Evolutionary conservation across 2,329 filamentous ascomycete genomes (phyloP), one percentile per base, ranked within the genome.

Genomic region (Pseudocercospora ulei): DNA sequence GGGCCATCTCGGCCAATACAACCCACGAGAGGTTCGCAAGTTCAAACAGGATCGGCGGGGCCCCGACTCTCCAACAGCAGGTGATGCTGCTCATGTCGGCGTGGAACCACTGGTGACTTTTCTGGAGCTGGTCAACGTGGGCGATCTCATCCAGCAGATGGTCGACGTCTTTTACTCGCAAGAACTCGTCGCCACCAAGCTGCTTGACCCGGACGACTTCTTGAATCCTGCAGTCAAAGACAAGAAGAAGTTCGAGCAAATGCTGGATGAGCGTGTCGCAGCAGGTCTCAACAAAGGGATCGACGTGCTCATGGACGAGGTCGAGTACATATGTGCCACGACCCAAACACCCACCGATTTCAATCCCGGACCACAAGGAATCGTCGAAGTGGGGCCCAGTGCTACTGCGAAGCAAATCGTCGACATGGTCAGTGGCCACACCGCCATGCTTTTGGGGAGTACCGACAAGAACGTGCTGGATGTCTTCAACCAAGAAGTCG

Each of bases 391-490:
- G 37, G 83, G 85, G 0, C 80, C 88, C 1, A 94, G 82, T 26
- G 64, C 72, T 27, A 88, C 88, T 9, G 87, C 90, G 3, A 71
- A 68, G 48, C 78, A 80, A 36, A 78, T 98, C 34, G 82, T 94
- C 16, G 78, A 85, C 26, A 76, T 96, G 25, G 82, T 96, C 8
- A 80, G 79, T 13, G 80, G 80, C 9, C 90, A 98, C 61, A 96
- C 87, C 1, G 77, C 74, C 57, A 95, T 98, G 85, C 72, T 98
- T 7, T 76, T 83, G 3, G 90, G 90, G 46, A 93, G 84, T 58
- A 96, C 88, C 1, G 90, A 98, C 60, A 98, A 98, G 68, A 88
- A 84, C 46, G 93, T 94, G 72, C 78, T 98, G 16, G 90, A 98
- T 57, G 90, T 98, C 8, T 98, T 98, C 70, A 95, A 94, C 61